Base-by-base conservation (phyloP, 768 basidiomycete genomes). In the Suillus clintonianus region DNA sequence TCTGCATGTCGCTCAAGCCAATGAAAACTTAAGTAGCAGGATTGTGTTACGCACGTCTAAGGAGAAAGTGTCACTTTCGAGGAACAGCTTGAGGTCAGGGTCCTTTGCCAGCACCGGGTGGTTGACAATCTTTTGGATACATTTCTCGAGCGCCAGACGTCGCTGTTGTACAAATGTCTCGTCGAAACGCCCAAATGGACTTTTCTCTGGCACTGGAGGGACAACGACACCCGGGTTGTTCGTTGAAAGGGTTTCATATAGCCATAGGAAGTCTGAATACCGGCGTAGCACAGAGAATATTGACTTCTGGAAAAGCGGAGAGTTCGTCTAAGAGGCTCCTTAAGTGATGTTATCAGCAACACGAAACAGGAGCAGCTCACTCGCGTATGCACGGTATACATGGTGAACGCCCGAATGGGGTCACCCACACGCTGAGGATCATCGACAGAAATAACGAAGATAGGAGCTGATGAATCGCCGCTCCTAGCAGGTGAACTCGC, bases 381-480 rank as follows among this genome's bases (percentile, higher is more conserved):
- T 67, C 86, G 82, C 15, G 96, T 97, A 64, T 94, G 90, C 2
- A 99, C 94, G 2, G 97, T 99, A 74, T 99, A 99, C 80, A 99
- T 95, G 13, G 92, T 97, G 72, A 94, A 97, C 17, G 89, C 87
- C 62, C 93, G 89, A 55, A 98, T 93, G 1, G 95, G 93, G 71
- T 96, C 94, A n/a, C 97, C 97, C 50, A 98, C 92, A 69, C 92
- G 94, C 68, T 98, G 95, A 6, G 97, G 97, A 76, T 99, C 97
- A 60, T 94, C 92, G n/a, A 99, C 95, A 0, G 91, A 86, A 67
- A 99, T 94, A 9, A 85, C 75, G 73, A 97, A 98, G 30, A 91
- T 80, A 24, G 92, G 91, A 62, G 83, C 86, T 42, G 89, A 69
- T 1, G 81, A 81, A 61, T 81, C 83, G 58, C 86, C 71, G 48